phyloP scores from a whole-genome alignment of 2,329 filamentous ascomycete genomes.

The Colletotrichum abscissum region DNA sequence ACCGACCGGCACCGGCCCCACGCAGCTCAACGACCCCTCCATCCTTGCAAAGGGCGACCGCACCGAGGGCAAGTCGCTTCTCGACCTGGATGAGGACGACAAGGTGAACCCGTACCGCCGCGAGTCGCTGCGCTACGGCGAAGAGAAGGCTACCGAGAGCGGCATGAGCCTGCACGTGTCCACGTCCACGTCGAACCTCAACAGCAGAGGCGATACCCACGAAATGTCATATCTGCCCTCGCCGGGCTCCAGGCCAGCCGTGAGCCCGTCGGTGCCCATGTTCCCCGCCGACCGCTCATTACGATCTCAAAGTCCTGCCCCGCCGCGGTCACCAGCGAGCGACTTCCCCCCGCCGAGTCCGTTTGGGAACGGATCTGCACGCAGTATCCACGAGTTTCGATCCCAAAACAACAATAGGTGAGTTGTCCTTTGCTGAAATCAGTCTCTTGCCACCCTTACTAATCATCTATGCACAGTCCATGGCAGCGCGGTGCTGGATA shows the following conservation, averaged over 20 bases:
- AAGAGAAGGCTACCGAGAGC: slow-evolving; percentile 21
- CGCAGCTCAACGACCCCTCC: slow-evolving; percentile 89
- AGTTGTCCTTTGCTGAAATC: neutral
- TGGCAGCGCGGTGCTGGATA: slow-evolving; percentile 32
- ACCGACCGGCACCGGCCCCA: slow-evolving; percentile 69
- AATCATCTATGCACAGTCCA: neutral
- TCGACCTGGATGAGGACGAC: slow-evolving; percentile 55
- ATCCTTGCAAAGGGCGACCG: slow-evolving; percentile 88
- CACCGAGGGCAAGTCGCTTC: slow-evolving; percentile 50
- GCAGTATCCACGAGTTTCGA: slow-evolving; percentile 24
- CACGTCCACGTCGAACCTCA: neutral
- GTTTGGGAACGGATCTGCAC: slow-evolving; percentile 3
- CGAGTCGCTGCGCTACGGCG: slow-evolving; percentile 23
- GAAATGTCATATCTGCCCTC: slow-evolving; percentile 27
- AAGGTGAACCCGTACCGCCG: slow-evolving; percentile 41
- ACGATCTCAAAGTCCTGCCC: slow-evolving; percentile 7
- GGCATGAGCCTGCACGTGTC: slow-evolving; percentile 6
- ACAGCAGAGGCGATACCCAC: neutral
- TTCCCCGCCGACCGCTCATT: slow-evolving; percentile 27
- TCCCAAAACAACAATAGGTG: slow-evolving; percentile 30
- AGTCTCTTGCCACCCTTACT: neutral
- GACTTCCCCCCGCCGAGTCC: slow-evolving; percentile 24
- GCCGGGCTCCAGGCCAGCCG: slow-evolving; percentile 12
- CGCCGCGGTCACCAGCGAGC: neutral
- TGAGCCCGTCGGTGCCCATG: slow-evolving; percentile 27